phyloP scores from a whole-genome alignment of 495 filamentous ascomycete species.

The Polyplosphaeria fusca region DNA sequence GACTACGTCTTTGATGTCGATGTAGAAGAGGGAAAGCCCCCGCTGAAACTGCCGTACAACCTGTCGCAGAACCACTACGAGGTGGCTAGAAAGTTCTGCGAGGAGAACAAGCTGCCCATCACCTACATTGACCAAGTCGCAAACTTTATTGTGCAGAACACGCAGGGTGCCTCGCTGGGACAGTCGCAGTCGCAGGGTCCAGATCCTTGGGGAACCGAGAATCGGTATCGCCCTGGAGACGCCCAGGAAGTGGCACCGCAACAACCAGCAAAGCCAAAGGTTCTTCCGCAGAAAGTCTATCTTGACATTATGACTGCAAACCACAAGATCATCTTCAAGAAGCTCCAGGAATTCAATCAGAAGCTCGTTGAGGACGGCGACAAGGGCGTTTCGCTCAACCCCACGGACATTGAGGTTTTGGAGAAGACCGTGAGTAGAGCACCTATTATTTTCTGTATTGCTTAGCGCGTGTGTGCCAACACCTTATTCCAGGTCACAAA shows the following conservation, averaged over 20 bases:
- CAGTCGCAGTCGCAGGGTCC: slow-evolving; percentile 46
- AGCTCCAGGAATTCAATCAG: slow-evolving; percentile 68
- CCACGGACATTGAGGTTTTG: slow-evolving; percentile 61
- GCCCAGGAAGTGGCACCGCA: slow-evolving; percentile 34
- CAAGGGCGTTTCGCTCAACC: slow-evolving; percentile 71
- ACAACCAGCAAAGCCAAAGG: slow-evolving; percentile 51
- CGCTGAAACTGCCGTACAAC: slow-evolving; percentile 92
- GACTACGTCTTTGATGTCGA: slow-evolving; percentile 99
- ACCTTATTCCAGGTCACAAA: no score
- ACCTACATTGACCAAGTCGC: slow-evolving; percentile 90
- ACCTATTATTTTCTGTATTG: no score
- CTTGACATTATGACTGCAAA: slow-evolving; percentile 66
- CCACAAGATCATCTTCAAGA: slow-evolving; percentile 64
- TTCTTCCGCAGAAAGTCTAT: slow-evolving; percentile 79
- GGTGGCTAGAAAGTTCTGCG: slow-evolving; percentile 85
- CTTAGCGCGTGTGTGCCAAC: no score
- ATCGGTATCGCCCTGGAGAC: slow-evolving; percentile 73
- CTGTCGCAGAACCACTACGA: slow-evolving; percentile 89
- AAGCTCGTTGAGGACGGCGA: slow-evolving; percentile 62
- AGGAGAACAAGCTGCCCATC: slow-evolving; percentile 85
- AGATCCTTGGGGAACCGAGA: slow-evolving; percentile 76
- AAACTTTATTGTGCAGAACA: slow-evolving; percentile 88
- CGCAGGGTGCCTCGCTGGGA: slow-evolving; percentile 78
- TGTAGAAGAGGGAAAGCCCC: slow-evolving; percentile 91
- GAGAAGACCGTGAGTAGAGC: no score